A percentile compares a stretch with the other conserved stretches of the same genome.
phyloP scores from a whole-genome alignment of 2,329 filamentous ascomycete genomes.

The Hortaea sp. region DNA sequence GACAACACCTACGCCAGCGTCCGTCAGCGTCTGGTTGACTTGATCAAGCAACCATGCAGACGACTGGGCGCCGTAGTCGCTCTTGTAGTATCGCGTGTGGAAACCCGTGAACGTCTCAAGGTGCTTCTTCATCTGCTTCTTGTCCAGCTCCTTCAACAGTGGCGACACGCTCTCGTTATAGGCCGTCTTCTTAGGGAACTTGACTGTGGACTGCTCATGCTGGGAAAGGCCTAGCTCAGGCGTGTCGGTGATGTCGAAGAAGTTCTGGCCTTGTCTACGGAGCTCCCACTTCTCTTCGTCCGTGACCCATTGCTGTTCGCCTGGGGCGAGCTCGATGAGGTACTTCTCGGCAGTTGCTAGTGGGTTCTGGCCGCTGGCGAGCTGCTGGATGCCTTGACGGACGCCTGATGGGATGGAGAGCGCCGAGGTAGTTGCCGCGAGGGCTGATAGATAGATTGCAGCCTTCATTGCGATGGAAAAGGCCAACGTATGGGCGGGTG shows the following conservation, averaged over 20 bases:
- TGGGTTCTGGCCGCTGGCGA: slow-evolving; percentile 16
- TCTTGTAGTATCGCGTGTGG: slow-evolving; percentile 75
- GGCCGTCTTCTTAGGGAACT: slow-evolving; percentile 56
- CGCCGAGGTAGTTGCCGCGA: slow-evolving; percentile 7
- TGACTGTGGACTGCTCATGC: slow-evolving; percentile 34
- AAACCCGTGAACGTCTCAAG: slow-evolving; percentile 70
- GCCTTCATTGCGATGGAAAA: slow-evolving; percentile 5
- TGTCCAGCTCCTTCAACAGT: slow-evolving; percentile 59
- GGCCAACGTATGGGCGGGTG: neutral
- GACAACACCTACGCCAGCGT: slow-evolving; percentile 64
- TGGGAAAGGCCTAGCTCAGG: slow-evolving; percentile 33
- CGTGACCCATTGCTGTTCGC: slow-evolving; percentile 74
- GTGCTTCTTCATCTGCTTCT: slow-evolving; percentile 65
- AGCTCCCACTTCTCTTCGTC: slow-evolving; percentile 94
- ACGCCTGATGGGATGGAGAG: slow-evolving; percentile 6
- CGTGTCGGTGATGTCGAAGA: slow-evolving; percentile 88
- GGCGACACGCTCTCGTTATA: slow-evolving; percentile 57
- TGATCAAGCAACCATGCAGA: slow-evolving; percentile 76
- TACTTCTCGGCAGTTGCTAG: slow-evolving; percentile 42
- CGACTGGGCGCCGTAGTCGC: slow-evolving; percentile 67
- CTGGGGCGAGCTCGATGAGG: slow-evolving; percentile 76
- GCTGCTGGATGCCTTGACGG: neutral
- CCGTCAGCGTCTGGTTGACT: slow-evolving; percentile 60
- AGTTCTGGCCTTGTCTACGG: slow-evolving; percentile 67
- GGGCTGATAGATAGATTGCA: neutral